These are phyloP conservation scores for Boletellus dicymbophilus DNA, from an alignment of 1,284 basidiomycete genomes.

Conservation along the genomic window DNA sequence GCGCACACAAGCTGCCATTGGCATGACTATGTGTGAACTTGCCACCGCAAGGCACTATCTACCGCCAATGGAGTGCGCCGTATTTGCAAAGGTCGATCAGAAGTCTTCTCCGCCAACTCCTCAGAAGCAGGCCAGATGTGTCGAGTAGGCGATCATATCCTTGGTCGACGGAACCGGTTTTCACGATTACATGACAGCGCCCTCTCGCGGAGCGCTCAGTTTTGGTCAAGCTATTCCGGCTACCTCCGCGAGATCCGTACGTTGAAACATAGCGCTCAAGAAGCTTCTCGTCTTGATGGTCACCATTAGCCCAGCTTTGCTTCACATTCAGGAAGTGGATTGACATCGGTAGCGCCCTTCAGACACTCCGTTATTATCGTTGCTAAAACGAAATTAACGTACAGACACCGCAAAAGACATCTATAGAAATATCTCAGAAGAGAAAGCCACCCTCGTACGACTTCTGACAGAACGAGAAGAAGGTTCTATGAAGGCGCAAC, in stretches of 20 bases:
- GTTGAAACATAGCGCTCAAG: conserved; percentile 31
- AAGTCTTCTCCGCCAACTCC: conserved; percentile 5
- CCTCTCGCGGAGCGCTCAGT: conserved; percentile 72
- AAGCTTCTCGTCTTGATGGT: conserved; percentile 17
- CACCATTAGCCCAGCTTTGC: conserved; percentile 63
- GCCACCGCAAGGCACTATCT: conserved; percentile 67
- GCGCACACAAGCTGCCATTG: conserved; percentile 59
- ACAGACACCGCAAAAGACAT: conserved; percentile 67
- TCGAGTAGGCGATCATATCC: conserved; percentile 46
- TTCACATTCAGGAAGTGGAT: conserved; percentile 70
- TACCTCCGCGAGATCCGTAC: conserved; percentile 75
- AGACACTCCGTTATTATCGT: conserved; percentile 13
- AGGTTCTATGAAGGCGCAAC: conserved; percentile 26
- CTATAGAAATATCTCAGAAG: conserved; percentile 63
- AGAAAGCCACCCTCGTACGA: conserved; percentile 54
- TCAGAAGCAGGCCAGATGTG: conserved; percentile 46
- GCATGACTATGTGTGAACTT: conserved; percentile 76
- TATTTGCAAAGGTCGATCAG: conserved; percentile 34
- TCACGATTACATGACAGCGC: conserved; percentile 45
- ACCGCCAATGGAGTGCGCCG: conserved; percentile 63
- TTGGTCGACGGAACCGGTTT: conserved; percentile 1
- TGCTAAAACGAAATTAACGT: conserved; percentile 4
- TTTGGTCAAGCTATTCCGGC: conserved; percentile 82
- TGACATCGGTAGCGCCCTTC: conserved; percentile 58
- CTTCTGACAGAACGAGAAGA: conserved; percentile 48